These are phyloP conservation scores for Neurospora sp. DNA, from an alignment of 495 filamentous ascomycete species.

Conservation along the genomic window DNA sequence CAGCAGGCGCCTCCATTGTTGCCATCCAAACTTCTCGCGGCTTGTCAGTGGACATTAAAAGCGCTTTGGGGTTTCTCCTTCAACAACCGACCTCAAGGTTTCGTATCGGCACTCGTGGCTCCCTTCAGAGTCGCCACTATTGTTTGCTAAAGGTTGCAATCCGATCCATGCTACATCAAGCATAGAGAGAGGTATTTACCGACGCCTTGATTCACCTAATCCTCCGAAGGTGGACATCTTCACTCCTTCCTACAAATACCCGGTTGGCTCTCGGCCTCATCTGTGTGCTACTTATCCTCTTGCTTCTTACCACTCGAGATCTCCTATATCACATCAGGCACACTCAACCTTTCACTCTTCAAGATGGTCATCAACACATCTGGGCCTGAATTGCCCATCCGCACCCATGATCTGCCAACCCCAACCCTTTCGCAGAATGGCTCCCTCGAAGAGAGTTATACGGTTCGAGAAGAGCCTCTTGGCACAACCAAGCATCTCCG, in stretches of 20 bases:
- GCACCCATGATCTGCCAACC: conserved; percentile 1
- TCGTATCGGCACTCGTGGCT: not conserved
- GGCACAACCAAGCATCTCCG: conserved; percentile 34
- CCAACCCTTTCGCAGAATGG: not conserved
- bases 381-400: not conserved
- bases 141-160: not conserved
- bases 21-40: not conserved
- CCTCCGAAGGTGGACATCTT: not conserved
- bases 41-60: not conserved
- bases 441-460: conserved; percentile 17
- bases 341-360: not conserved
- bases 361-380: conserved; percentile 9
- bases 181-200: not conserved
- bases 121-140: not conserved
- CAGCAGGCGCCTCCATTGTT: not conserved
- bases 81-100: not conserved
- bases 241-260: not conserved
- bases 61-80: not conserved
- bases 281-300: not conserved
- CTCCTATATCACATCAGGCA: not conserved
- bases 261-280: not conserved
- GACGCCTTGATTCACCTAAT: not conserved
- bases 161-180: not conserved
- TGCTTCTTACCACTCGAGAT: not conserved
- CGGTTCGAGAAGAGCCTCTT: conserved; percentile 32